phyloP scores from a whole-genome alignment of 2,329 filamentous ascomycete genomes.

The Penicillium griseofulvum region DNA sequence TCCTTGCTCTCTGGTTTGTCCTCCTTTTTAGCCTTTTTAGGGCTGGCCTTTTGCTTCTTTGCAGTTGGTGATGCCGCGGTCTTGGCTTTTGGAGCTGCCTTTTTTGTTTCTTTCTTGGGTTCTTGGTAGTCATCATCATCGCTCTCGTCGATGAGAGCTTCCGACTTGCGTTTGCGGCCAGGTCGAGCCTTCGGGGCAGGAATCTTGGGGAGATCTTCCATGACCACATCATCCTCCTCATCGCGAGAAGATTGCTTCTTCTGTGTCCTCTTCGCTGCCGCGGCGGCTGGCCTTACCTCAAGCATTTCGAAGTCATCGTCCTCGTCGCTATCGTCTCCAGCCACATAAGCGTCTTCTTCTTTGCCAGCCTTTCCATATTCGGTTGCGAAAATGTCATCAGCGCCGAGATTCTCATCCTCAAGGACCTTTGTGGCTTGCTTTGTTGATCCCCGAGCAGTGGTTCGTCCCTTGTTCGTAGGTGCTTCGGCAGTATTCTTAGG shows the following conservation, averaged over 20 bases:
- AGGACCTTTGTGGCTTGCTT: conserved; percentile 43
- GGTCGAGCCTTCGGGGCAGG: conserved; percentile 45
- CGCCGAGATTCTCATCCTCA: conserved; percentile 66
- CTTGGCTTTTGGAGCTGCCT: conserved; percentile 42
- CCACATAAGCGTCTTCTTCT: conserved; percentile 65
- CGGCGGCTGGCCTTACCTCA: conserved; percentile 59
- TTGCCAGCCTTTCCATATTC: conserved; percentile 65
- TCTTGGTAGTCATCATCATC: conserved; percentile 53
- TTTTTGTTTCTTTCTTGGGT: conserved; percentile 54
- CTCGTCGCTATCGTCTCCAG: conserved; percentile 52
- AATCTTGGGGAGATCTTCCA: conserved; percentile 49
- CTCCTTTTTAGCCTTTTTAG: conserved; percentile 57
- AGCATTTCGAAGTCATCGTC: conserved; percentile 65
- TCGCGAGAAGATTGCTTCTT: conserved; percentile 34
- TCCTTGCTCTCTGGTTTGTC: conserved; percentile 65
- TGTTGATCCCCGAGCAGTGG: conserved; percentile 5
- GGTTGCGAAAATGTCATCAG: conserved; percentile 81
- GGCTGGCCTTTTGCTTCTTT: conserved; percentile 54
- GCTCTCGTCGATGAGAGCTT: conserved; percentile 53
- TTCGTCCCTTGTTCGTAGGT: conserved; percentile 15
- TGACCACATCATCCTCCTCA: conserved; percentile 50
- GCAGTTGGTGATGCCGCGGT: conserved; percentile 29
- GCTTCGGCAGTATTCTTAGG: conserved; percentile 17
- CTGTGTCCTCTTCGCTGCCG: conserved; percentile 45
- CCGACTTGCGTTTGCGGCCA: conserved; percentile 57